Evolutionary conservation across 768 basidiomycete genomes (phyloP).

Genomic region (Roridomyces roridus): DNA sequence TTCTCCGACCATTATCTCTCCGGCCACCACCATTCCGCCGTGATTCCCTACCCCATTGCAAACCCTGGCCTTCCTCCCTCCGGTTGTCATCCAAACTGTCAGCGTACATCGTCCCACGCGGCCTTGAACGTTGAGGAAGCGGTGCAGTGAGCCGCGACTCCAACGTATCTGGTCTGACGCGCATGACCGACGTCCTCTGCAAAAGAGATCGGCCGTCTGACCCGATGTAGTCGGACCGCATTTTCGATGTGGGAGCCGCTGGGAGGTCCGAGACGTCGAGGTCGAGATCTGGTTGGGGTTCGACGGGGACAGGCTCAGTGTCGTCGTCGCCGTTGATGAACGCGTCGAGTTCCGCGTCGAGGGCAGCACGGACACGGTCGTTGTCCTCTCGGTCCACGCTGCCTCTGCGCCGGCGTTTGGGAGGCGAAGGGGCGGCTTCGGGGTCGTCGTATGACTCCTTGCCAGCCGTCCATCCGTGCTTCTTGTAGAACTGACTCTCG

Average conservation of each 20-base stretch:
- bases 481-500: constrained; percentile 81
- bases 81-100: constrained; percentile 26
- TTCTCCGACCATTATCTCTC: constrained; percentile 31
- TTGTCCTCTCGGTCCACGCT: constrained; percentile 44
- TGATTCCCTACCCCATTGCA: constrained; percentile 16
- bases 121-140: constrained; percentile 48
- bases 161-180: constrained; percentile 44
- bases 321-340: constrained; percentile 61
- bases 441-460: constrained; percentile 54
- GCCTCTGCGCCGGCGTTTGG: constrained; percentile 43
- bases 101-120: constrained; percentile 28
- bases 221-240: constrained; percentile 70
- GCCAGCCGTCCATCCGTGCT: constrained; percentile 70
- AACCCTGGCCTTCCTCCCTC: constrained; percentile 17
- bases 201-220: constrained; percentile 57
- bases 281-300: constrained; percentile 26
- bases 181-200: constrained; percentile 59
- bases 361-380: constrained; percentile 42
- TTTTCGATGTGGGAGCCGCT: constrained; percentile 64
- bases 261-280: constrained; percentile 26
- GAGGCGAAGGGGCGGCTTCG: constrained; percentile 29
- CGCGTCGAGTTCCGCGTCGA: constrained; percentile 74
- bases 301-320: constrained; percentile 23
- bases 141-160: constrained; percentile 53
- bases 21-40: constrained; percentile 16